These are phyloP conservation scores for Diaporthe amygdali DNA, from an alignment of 2,329 filamentous ascomycete species.

Conservation along the genomic window DNA sequence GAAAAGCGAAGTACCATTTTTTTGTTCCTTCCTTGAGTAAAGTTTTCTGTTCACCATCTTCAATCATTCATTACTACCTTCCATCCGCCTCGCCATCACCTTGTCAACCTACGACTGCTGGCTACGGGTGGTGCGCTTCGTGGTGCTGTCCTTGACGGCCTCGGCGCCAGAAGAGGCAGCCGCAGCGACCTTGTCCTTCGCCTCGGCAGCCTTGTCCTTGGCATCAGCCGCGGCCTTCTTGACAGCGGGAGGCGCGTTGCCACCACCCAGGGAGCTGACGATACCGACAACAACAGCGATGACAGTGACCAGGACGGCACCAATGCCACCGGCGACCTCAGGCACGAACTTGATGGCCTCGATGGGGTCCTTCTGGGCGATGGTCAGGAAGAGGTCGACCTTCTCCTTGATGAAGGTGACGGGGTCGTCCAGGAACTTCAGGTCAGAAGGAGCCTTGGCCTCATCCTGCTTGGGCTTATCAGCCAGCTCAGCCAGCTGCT, in stretches of 20 bases:
- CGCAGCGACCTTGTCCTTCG: constrained; percentile 74
- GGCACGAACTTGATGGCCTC: constrained; percentile 89
- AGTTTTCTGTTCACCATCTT: background rate
- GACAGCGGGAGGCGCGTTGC: constrained; percentile 69
- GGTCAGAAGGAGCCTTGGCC: constrained; percentile 74
- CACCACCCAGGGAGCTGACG: constrained; percentile 59
- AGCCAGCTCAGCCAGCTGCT: constrained; percentile 80
- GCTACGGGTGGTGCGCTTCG: constrained; percentile 64
- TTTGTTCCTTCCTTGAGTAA: background rate
- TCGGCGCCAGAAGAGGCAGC: constrained; percentile 68
- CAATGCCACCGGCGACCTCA: constrained; percentile 84
- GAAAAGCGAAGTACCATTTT: constrained; percentile 22
- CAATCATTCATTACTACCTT: constrained; percentile 15
- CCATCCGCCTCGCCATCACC: constrained; percentile 19
- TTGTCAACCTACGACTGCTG: constrained; percentile 48
- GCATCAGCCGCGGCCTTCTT: constrained; percentile 72
- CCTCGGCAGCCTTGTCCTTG: constrained; percentile 76
- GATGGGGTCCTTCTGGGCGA: constrained; percentile 81
- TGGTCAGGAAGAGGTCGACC: constrained; percentile 85
- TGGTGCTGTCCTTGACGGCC: constrained; percentile 76
- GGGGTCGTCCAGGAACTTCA: constrained; percentile 91
- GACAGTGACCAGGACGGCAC: constrained; percentile 71
- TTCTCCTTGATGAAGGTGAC: constrained; percentile 90
- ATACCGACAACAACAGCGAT: constrained; percentile 73
- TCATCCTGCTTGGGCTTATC: constrained; percentile 76